Percentiles rank a stretch among this genome's conserved stretches.
These are phyloP conservation scores for Aspergillus egyptiacus DNA, from an alignment of 495 filamentous ascomycete species.

Conservation along the genomic window DNA sequence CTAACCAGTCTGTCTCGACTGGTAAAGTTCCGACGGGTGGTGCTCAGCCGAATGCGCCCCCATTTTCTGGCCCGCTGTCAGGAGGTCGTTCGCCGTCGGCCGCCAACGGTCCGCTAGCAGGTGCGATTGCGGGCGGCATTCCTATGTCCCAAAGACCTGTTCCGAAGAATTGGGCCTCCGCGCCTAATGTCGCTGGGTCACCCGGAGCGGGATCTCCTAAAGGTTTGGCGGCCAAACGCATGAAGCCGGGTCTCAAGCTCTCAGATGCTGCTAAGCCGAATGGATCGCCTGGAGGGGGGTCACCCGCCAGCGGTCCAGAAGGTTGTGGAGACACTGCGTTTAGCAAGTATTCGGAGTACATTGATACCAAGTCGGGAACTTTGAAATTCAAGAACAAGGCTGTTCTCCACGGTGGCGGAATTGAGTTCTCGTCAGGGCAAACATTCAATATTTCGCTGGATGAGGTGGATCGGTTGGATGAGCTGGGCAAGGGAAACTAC, in stretches of 20 bases:
- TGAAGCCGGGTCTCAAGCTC: conserved; percentile 46
- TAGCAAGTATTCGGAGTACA: conserved; percentile 85
- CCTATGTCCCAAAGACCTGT: conserved; percentile 36
- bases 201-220: conserved; percentile 32
- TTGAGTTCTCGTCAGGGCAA: conserved; percentile 84
- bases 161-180: conserved; percentile 46
- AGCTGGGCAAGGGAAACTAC: conserved; percentile 97
- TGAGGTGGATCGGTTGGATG: conserved; percentile 90
- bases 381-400: conserved; percentile 93
- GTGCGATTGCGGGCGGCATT: conserved; percentile 33
- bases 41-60: conserved; percentile 11
- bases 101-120: conserved; percentile 26
- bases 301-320: conserved; percentile 17
- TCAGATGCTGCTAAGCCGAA: conserved; percentile 43
- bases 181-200: conserved; percentile 35
- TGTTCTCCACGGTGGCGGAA: conserved; percentile 75
- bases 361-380: conserved; percentile 86
- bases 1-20: conserved; percentile 31
- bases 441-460: conserved; percentile 93
- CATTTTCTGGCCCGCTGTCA: conserved; percentile 10
- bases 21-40: conserved; percentile 29
- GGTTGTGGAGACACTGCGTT: conserved; percentile 57
- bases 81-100: conserved; percentile 16
- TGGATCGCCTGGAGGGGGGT: conserved; percentile 16
- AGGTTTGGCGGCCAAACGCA: conserved; percentile 49